phyloP scores from a whole-genome alignment of 2,329 filamentous ascomycete genomes.

The Clonostachys byssicola region DNA sequence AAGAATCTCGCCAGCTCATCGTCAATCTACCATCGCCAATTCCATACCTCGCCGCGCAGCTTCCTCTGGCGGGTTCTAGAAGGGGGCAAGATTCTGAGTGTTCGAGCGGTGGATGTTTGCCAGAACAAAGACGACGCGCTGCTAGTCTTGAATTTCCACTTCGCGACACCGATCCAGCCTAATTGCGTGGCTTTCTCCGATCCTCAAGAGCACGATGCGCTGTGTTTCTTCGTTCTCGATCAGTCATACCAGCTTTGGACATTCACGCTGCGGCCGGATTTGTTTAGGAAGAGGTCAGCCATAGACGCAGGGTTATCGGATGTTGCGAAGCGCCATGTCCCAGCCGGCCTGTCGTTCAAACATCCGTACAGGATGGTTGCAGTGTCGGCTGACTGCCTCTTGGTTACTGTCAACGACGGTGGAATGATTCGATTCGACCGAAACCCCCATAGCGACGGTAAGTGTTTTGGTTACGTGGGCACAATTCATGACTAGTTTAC shows the following conservation, averaged over 20 bases:
- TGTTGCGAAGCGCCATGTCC: conserved; percentile 69
- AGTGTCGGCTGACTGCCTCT: conserved; percentile 66
- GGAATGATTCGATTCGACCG: conserved; percentile 68
- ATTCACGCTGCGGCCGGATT: conserved; percentile 76
- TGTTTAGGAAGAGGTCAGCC: conserved; percentile 67
- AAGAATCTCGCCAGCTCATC: conserved; percentile 73
- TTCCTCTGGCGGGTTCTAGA: conserved; percentile 91
- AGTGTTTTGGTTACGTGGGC: conserved; percentile 11
- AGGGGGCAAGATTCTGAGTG: conserved; percentile 72
- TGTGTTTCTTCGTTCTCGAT: conserved; percentile 78
- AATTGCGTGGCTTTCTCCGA: conserved; percentile 83
- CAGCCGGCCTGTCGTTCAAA: conserved; percentile 73
- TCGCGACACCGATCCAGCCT: conserved; percentile 68
- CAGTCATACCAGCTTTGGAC: conserved; percentile 77
- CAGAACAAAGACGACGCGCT: conserved; percentile 63
- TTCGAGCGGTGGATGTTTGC: conserved; percentile 78
- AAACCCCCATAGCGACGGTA: conserved; percentile 42
- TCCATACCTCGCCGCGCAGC: conserved; percentile 71
- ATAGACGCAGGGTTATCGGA: conserved; percentile 72
- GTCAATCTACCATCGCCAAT: conserved; percentile 79
- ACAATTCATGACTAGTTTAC: background rate
- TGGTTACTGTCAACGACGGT: conserved; percentile 79
- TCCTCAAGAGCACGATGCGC: conserved; percentile 68
- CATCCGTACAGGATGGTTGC: conserved; percentile 78
- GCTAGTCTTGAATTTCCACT: conserved; percentile 73